A percentile compares a stretch with the other conserved stretches of the same genome.
Conservation (phyloP, 2,329 filamentous ascomycete genomes). For the Setomelanomma holmii region DNA sequence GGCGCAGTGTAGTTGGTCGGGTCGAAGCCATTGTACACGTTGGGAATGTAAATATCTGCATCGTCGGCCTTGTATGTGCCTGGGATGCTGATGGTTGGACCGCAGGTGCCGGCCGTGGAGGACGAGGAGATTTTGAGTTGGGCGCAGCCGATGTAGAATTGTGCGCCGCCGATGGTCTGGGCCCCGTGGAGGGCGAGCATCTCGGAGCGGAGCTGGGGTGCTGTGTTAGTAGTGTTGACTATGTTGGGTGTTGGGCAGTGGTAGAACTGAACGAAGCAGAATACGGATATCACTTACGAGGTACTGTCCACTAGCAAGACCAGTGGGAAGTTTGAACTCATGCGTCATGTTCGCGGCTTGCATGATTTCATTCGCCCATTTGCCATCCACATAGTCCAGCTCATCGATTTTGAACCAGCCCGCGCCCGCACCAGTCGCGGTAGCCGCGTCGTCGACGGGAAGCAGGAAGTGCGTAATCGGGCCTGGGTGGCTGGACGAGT, state of each 20-base stretch:
- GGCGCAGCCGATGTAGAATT: slow-evolving; percentile 55
- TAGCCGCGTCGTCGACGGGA: slow-evolving; percentile 63
- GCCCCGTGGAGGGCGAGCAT: slow-evolving; percentile 47
- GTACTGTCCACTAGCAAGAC: slow-evolving; percentile 49
- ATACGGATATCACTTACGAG: too few relatives aligned
- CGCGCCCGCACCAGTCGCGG: slow-evolving; percentile 38
- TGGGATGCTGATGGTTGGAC: slow-evolving; percentile 51
- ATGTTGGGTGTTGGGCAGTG: too few relatives aligned
- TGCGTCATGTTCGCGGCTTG: slow-evolving; percentile 46
- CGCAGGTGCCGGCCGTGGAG: slow-evolving; percentile 42
- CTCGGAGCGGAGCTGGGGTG: slow-evolving; percentile 7
- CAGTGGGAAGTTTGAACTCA: slow-evolving; percentile 50
- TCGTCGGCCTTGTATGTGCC: slow-evolving; percentile 46
- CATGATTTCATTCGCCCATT: slow-evolving; percentile 47
- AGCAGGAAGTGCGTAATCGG: slow-evolving; percentile 46
- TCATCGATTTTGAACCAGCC: slow-evolving; percentile 50
- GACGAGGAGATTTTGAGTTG: slow-evolving; percentile 55
- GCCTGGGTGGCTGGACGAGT: slow-evolving; percentile 42
- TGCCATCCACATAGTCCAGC: slow-evolving; percentile 33
- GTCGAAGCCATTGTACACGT: slow-evolving; percentile 46
- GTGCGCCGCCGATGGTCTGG: slow-evolving; percentile 43
- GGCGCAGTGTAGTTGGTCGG: slow-evolving; percentile 37
- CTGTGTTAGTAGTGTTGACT: too few relatives aligned
- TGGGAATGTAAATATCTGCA: slow-evolving; percentile 45
- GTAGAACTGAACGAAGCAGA: too few relatives aligned